These are phyloP conservation scores for Camellia granthamiana DNA, from an alignment of 148 eudicot genomes.

Conservation along the genomic window DNA sequence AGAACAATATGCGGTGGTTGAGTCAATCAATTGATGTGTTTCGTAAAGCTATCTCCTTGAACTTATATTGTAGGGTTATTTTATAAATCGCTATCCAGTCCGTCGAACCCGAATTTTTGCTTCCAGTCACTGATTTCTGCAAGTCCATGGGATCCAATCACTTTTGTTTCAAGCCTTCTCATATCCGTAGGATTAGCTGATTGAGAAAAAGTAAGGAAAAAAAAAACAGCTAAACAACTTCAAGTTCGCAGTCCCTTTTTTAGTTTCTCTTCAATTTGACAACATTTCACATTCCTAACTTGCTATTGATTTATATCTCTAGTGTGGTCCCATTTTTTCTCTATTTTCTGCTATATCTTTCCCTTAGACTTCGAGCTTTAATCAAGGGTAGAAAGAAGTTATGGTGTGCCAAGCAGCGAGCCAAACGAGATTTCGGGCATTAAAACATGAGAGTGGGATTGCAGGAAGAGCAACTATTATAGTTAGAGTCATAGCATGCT, in stretches of 20 bases:
- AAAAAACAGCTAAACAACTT: not conserved
- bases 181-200: constrained; percentile 46
- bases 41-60: constrained; percentile 56
- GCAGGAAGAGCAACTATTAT: constrained; percentile 76
- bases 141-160: constrained; percentile 55
- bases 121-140: not conserved
- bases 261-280: not conserved
- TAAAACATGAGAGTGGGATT: constrained; percentile 77
- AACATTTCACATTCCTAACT: not conserved
- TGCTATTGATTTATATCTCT: constrained; percentile 15
- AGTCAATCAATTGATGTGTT: constrained; percentile 54
- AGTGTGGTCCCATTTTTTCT: constrained; percentile 10
- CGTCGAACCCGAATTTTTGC: not conserved
- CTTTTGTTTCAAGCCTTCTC: constrained; percentile 37
- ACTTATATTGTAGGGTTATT: constrained; percentile 74
- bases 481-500: constrained; percentile 87
- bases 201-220: no score
- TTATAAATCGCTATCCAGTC: constrained; percentile 35
- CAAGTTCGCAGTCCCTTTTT: not conserved
- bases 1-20: constrained; percentile 56
- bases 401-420: constrained; percentile 93
- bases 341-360: not conserved
- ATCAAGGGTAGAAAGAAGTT: constrained; percentile 52
- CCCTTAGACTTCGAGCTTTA: constrained; percentile 4
- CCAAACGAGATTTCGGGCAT: constrained; percentile 78